These are phyloP conservation scores for Carallia pectinifolia DNA, from an alignment of 345 rosid species.

Conservation along the genomic window DNA sequence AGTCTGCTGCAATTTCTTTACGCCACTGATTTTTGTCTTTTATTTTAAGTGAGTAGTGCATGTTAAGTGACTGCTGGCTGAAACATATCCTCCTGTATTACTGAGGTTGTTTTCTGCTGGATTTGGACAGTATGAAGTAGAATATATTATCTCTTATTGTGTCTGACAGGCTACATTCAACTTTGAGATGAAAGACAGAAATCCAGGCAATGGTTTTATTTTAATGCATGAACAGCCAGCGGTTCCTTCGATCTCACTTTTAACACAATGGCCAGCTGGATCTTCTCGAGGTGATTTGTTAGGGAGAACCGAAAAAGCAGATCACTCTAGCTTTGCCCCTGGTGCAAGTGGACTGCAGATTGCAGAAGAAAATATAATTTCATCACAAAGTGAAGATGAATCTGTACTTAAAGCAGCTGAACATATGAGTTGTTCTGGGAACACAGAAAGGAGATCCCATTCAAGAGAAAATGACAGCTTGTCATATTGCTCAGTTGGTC, in stretches of 20 bases:
- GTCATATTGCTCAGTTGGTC: slow-evolving; percentile 28
- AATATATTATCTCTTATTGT: slow-evolving; percentile 7
- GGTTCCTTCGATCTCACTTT: slow-evolving; percentile 22
- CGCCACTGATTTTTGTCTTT: not conserved
- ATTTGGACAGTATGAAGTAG: slow-evolving; percentile 6
- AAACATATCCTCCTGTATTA: not conserved
- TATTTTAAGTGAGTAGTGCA: not conserved
- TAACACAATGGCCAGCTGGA: slow-evolving; percentile 16
- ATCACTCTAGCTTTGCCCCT: slow-evolving; percentile 27
- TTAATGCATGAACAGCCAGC: slow-evolving; percentile 20
- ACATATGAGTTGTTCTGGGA: slow-evolving; percentile 22
- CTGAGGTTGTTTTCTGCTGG: slow-evolving; percentile 10
- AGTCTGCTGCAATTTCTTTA: not conserved
- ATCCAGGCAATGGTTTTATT: slow-evolving; percentile 15
- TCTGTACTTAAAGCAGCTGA: slow-evolving; percentile 27
- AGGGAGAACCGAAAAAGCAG: slow-evolving; percentile 40
- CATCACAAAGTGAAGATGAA: slow-evolving; percentile 24
- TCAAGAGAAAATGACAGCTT: slow-evolving; percentile 22
- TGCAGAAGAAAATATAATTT: slow-evolving; percentile 30
- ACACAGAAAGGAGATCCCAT: slow-evolving; percentile 24
- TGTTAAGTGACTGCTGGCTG: not conserved
- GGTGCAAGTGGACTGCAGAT: slow-evolving; percentile 25
- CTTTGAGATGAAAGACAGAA: slow-evolving; percentile 20
- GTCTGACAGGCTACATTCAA: slow-evolving; percentile 33
- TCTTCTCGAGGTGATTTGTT: slow-evolving; percentile 32